Conservation (phyloP, 2,329 filamentous ascomycete species). For the Sporothrix brasiliensis region DNA sequence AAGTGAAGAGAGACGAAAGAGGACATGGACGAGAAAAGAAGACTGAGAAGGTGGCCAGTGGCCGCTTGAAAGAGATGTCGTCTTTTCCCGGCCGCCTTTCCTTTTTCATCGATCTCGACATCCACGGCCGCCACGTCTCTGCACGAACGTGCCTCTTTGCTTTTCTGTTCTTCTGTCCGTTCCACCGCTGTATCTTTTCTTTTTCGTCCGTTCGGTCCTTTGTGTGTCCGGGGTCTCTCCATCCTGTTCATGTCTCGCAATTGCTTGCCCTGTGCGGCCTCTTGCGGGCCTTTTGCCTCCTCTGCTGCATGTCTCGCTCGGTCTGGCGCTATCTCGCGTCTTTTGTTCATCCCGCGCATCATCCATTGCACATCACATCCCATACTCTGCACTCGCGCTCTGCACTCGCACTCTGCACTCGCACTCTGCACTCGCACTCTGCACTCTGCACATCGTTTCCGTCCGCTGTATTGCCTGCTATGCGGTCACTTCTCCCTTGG, state of each 20-base stretch:
- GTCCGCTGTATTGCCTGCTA: background rate
- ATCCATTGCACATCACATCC: background rate
- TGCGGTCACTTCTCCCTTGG: background rate
- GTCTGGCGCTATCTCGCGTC: conserved; percentile 17
- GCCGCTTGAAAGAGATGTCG: background rate
- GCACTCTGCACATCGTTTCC: background rate
- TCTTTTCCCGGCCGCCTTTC: background rate
- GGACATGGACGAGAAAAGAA: background rate
- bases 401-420: background rate
- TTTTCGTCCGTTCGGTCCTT: background rate
- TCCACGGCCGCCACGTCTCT: too few species aligned
- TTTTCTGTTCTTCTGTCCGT: too few species aligned
- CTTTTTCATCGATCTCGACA: too few species aligned
- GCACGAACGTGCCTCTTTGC: too few species aligned
- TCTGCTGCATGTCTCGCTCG: conserved; percentile 17
- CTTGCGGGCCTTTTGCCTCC: background rate
- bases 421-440: conserved; percentile 5
- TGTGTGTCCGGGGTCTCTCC: too few species aligned
- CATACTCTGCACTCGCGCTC: conserved; percentile 6
- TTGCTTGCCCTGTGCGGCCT: too few species aligned
- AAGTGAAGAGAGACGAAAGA: background rate
- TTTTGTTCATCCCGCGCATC: conserved; percentile 22
- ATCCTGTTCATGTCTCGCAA: too few species aligned
- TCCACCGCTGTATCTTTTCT: background rate
- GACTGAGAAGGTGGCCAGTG: background rate